Percentiles rank a stretch among this genome's conserved stretches.
phyloP scores from a whole-genome alignment of 306 rosid species.

The Vigna reflexopilosa region DNA sequence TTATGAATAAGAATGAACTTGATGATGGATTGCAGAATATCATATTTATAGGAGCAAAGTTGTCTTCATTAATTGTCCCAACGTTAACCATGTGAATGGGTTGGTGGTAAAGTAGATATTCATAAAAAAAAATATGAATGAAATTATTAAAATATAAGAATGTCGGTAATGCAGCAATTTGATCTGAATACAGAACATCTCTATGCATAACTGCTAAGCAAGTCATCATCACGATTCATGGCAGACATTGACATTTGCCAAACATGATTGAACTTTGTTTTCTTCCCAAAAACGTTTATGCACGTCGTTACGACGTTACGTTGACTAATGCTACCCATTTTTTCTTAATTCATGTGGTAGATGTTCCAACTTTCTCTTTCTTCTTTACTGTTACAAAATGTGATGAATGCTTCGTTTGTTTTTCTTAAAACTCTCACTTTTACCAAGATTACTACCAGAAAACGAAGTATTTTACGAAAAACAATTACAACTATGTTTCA shows the following conservation, averaged over 20 bases:
- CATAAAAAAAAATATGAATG: not conserved
- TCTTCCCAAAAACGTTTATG: constrained; percentile 44
- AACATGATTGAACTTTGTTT: constrained; percentile 6
- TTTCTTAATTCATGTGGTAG: not conserved
- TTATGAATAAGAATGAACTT: not conserved
- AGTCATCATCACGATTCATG: constrained; percentile 38
- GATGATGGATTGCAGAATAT: not conserved
- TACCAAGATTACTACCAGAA: no score
- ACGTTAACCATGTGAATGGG: not conserved
- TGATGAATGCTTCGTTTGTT: no score
- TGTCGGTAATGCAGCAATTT: constrained; percentile 42
- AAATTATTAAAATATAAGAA: constrained; percentile 8
- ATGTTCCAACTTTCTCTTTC: no score
- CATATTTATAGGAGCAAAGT: no score
- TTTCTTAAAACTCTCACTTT: no score
- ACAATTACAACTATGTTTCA: no score
- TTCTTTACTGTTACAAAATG: no score
- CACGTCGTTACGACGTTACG: constrained; percentile 25
- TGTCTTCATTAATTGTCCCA: no score
- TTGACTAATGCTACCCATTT: constrained; percentile 12
- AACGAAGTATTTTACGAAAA: no score
- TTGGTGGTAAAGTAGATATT: not conserved
- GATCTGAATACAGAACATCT: no score
- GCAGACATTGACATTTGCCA: constrained; percentile 46
- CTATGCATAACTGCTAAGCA: no score